A percentile compares a stretch with the other conserved stretches of the same genome.
phyloP scores from a whole-genome alignment of 352 stramenopile species.

The Pythium grandisporangium region DNA sequence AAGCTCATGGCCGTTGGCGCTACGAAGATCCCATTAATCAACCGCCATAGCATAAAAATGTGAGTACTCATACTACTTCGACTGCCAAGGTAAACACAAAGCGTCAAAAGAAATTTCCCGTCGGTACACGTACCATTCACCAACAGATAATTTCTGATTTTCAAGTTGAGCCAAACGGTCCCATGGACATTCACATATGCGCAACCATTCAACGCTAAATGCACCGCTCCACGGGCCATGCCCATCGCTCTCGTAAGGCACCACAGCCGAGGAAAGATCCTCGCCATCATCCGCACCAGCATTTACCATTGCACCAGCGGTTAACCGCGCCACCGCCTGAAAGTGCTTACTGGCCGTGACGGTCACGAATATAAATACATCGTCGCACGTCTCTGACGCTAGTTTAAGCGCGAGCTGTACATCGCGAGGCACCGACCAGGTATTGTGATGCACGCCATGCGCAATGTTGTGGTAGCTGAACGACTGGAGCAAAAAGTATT shows the following conservation, averaged over 20 bases:
- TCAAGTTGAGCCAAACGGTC: conserved; percentile 66
- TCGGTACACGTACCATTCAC: conserved; percentile 56
- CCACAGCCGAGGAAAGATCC: conserved; percentile 28
- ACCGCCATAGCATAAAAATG: no score
- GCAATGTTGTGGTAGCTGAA: conserved; percentile 78
- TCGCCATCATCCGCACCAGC: conserved; percentile 30
- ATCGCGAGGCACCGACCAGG: conserved; percentile 45
- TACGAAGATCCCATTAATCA: conserved; percentile 11
- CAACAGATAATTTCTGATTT: conserved; percentile 48
- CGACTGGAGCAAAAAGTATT: conserved; percentile 80
- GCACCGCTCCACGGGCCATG: conserved; percentile 41
- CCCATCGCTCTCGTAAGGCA: conserved; percentile 53
- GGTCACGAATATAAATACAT: conserved; percentile 77
- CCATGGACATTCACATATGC: conserved; percentile 84
- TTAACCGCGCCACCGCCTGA: conserved; percentile 56
- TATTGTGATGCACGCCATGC: conserved; percentile 63
- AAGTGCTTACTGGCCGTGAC: conserved; percentile 72
- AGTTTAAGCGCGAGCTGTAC: conserved; percentile 60
- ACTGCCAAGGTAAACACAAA: no score
- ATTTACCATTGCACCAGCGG: conserved; percentile 21
- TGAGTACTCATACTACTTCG: no score
- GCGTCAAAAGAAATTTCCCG: no score
- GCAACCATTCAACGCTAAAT: conserved; percentile 77
- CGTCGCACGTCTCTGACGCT: conserved; percentile 57
- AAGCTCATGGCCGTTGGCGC: conserved; percentile 58